Base-by-base conservation (phyloP, 2,329 filamentous ascomycete species). In the Cordyceps cateniannulata region DNA sequence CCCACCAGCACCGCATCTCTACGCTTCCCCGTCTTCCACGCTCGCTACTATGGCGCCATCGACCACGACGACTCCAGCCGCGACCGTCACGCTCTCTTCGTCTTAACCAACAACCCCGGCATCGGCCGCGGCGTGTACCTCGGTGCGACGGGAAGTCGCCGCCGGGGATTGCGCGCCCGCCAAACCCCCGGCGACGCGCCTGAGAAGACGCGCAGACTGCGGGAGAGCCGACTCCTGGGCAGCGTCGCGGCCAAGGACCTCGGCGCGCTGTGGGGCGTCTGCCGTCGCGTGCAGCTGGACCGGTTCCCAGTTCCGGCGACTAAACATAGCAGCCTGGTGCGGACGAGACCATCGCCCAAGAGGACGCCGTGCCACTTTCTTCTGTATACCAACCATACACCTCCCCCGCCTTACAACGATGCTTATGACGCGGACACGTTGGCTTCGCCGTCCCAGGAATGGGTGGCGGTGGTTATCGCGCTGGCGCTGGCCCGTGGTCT, bases 191-290 rank as follows among this genome's bases (percentile, higher is more conserved):
- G 48, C 25, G n/a, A 45, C 27, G 9, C 12, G 27, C 38, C 57
- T 8, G 22, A 49, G n/a, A 24, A 7, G 25, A 14, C 40, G 35
- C 42, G 62, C 10, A 3, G 56, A 5, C 54, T 67, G 25, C 56
- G 64, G 12, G 54, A 61, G 24, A 62, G 62, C 48, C 59, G 47
- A 14, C 58, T 61, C 9, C 61, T 69, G 12, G 66, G 69, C n/a
- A 66, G 64, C 12, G 62, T 70, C 12, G 57, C 65, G 24, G 56
- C 63, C 6, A 47, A 62, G 7, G 60, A 66, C 18, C 32, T 69
- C 5, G 62, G 64, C 14, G 53, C 62, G 42, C 58, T 69, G 20
- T 55, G 56, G 0, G 20, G 56, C n/a, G 27, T 67, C 14, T 68
- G 66, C 45, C 58, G 60, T 10, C 24, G n/a, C 12, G 48, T 25